Percentiles rank a stretch among this genome's conserved stretches.
phyloP scores from a whole-genome alignment of 2,329 filamentous ascomycete genomes.

The Verticillium zaregamsianum region DNA sequence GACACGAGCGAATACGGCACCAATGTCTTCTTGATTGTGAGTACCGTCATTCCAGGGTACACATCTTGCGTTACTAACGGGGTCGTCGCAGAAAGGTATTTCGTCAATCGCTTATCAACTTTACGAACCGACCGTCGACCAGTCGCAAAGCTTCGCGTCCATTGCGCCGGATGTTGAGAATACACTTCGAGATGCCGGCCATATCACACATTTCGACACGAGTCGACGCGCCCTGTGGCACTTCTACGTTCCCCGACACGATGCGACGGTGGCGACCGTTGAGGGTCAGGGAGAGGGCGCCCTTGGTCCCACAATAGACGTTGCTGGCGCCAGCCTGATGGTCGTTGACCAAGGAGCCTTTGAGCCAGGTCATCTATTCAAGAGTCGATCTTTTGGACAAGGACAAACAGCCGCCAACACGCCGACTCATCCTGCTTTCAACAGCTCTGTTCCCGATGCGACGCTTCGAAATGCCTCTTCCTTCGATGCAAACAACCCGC shows the following conservation, averaged over 20 bases:
- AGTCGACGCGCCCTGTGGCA: conserved; percentile 49
- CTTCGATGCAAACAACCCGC: conserved; percentile 7
- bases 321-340: conserved; percentile 38
- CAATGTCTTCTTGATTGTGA: conserved; percentile 55
- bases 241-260: conserved; percentile 44
- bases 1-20: conserved; percentile 61
- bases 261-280: conserved; percentile 18
- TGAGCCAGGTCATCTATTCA: conserved; percentile 45
- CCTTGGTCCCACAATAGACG: conserved; percentile 37
- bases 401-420: conserved; percentile 29
- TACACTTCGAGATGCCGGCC: conserved; percentile 45
- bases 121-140: conserved; percentile 45
- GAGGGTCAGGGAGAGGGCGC: conserved; percentile 14
- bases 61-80: conserved; percentile 9
- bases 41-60: conserved; percentile 17
- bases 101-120: conserved; percentile 50
- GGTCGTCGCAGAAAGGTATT: conserved; percentile 46
- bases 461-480: conserved; percentile 25
- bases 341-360: conserved; percentile 46
- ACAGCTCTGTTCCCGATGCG: conserved; percentile 33
- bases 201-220: conserved; percentile 49
- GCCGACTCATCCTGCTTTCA: conserved; percentile 42
- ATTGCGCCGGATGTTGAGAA: conserved; percentile 48
- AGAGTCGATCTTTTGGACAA: conserved; percentile 27
- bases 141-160: conserved; percentile 38